phyloP scores from a whole-genome alignment of 345 rosid species.

The Citrus cavaleriei region DNA sequence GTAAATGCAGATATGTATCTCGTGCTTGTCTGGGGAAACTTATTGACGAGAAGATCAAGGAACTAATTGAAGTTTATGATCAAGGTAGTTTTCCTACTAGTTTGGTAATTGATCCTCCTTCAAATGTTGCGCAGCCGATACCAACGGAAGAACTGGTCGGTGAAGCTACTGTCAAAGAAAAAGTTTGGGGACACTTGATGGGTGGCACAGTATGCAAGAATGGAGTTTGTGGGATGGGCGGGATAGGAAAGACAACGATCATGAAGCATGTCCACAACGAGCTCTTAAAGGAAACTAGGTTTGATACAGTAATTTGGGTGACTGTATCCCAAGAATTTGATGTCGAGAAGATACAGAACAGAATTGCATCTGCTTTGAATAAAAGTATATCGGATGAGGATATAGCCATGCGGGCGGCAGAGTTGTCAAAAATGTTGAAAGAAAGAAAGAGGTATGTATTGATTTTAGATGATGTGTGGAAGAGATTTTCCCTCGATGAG shows the following conservation, averaged over 20 bases:
- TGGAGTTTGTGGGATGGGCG: too few species aligned
- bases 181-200: too few species aligned
- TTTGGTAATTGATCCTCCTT: background rate
- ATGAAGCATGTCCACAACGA: too few species aligned
- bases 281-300: too few species aligned
- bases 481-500: background rate
- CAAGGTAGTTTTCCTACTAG: background rate
- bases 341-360: slow-evolving; percentile 1
- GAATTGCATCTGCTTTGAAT: background rate
- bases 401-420: slow-evolving; percentile 1
- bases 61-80: background rate
- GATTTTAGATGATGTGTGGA: slow-evolving; percentile 28
- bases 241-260: too few species aligned
- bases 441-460: background rate
- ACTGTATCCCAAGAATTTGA: slow-evolving; percentile 11
- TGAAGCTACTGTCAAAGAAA: background rate
- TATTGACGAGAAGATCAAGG: background rate
- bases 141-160: background rate
- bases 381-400: background rate
- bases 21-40: background rate
- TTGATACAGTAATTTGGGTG: slow-evolving; percentile 5
- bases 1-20: background rate
- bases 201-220: too few species aligned
- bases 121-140: background rate
- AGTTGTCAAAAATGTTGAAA: background rate